phyloP scores from a whole-genome alignment of 164 flowering plant genomes.

The Macadamia integrifolia region DNA sequence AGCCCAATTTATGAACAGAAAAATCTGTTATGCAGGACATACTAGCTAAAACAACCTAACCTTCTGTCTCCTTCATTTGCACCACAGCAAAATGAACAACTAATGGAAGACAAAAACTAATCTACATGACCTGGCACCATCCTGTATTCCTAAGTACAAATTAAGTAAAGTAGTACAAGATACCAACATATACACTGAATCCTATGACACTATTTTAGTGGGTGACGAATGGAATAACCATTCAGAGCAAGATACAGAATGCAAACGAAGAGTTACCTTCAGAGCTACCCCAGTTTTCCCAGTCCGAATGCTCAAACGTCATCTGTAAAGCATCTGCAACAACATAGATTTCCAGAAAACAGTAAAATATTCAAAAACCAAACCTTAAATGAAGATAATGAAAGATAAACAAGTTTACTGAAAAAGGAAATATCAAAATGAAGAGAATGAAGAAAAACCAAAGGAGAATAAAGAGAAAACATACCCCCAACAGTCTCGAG shows the following conservation, averaged over 20 bases:
- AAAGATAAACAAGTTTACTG: background rate
- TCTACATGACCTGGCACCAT: too few relatives aligned
- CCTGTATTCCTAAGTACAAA: too few relatives aligned
- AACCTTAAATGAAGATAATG: constrained; percentile 1
- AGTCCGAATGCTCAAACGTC: constrained; percentile 43
- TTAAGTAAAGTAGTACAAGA: too few relatives aligned
- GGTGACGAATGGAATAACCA: too few relatives aligned
- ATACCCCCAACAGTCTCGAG: constrained; percentile 76
- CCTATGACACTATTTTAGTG: too few relatives aligned
- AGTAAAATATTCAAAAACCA: constrained; percentile 1
- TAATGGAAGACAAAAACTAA: too few relatives aligned
- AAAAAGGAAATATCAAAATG: background rate
- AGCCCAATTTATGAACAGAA: background rate
- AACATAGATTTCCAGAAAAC: constrained; percentile 11
- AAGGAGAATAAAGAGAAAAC: constrained; percentile 1
- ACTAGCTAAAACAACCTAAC: too few relatives aligned
- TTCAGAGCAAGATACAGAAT: background rate
- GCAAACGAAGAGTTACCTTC: constrained; percentile 49
- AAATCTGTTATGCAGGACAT: too few relatives aligned
- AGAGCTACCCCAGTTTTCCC: constrained; percentile 38
- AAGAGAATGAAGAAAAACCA: background rate
- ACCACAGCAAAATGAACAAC: too few relatives aligned
- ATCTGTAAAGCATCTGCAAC: constrained; percentile 70
- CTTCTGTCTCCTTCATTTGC: too few relatives aligned
- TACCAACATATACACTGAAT: too few relatives aligned